These are phyloP conservation scores for Yarrowia porcina DNA, from an alignment of 805 yeast species.

Conservation along the genomic window DNA sequence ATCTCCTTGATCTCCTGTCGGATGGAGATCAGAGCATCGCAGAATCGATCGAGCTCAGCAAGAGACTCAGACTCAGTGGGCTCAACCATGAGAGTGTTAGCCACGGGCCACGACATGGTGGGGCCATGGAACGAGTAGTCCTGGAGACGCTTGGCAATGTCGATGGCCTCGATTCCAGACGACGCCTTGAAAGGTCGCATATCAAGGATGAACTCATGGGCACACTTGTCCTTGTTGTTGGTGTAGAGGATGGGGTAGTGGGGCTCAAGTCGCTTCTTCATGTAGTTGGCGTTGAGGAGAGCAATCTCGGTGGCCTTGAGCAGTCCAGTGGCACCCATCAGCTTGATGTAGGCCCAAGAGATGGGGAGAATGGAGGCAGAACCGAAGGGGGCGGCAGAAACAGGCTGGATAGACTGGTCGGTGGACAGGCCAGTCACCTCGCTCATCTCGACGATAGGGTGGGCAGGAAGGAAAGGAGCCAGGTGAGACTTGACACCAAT, in stretches of 20 bases:
- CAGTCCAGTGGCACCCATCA: slow-evolving; percentile 83
- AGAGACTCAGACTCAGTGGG: slow-evolving; percentile 94
- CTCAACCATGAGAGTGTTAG: slow-evolving; percentile 96
- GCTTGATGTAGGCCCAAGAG: slow-evolving; percentile 89
- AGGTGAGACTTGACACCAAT: slow-evolving; percentile 86
- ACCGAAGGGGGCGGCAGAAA: slow-evolving; percentile 92
- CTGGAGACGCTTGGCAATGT: slow-evolving; percentile 93
- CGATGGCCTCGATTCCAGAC: slow-evolving; percentile 87
- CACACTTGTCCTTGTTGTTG: slow-evolving; percentile 69
- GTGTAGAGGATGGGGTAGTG: slow-evolving; percentile 76
- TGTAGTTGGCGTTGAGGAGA: slow-evolving; percentile 91
- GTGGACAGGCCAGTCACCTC: slow-evolving; percentile 35
- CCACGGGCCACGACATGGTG: slow-evolving; percentile 97
- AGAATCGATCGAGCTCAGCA: slow-evolving; percentile 85
- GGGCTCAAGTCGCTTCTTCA: slow-evolving; percentile 72
- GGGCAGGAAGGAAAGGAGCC: slow-evolving; percentile 77
- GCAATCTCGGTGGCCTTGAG: slow-evolving; percentile 88
- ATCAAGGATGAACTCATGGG: slow-evolving; percentile 94
- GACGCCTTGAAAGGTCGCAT: slow-evolving; percentile 73
- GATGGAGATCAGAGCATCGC: slow-evolving; percentile 80
- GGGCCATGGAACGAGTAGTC: slow-evolving; percentile 99
- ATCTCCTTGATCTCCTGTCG: slow-evolving; percentile 75
- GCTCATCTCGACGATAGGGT: slow-evolving; percentile 57
- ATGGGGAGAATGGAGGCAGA: slow-evolving; percentile 92
- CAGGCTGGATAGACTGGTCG: slow-evolving; percentile 57